A percentile compares a stretch with the other conserved stretches of the same genome.
phyloP scores from a whole-genome alignment of 352 stramenopile species.

The Pythium sukuiense region DNA sequence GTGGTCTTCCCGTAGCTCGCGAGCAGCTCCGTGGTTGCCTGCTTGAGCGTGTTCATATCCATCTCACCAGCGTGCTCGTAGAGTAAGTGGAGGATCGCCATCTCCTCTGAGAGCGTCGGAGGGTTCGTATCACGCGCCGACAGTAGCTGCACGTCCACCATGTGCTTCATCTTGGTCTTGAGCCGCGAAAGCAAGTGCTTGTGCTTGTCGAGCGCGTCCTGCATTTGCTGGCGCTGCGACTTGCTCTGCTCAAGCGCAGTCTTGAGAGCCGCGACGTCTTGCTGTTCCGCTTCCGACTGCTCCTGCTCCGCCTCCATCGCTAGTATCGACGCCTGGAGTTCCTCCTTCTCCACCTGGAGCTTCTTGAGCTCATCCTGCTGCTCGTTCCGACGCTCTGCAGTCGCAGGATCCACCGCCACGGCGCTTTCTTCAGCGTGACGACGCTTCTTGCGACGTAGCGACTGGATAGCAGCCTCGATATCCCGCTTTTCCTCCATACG shows the following conservation, averaged over 20 bases:
- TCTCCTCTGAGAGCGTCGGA: constrained; percentile 49
- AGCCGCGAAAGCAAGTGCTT: constrained; percentile 40
- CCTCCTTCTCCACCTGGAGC: constrained; percentile 47
- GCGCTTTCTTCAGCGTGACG: constrained; percentile 3
- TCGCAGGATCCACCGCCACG: constrained; percentile 5
- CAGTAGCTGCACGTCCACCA: constrained; percentile 58
- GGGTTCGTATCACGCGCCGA: constrained; percentile 33
- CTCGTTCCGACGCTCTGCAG: constrained; percentile 1
- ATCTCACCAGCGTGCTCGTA: constrained; percentile 64
- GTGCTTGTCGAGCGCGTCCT: constrained; percentile 37
- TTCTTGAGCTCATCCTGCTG: constrained; percentile 32
- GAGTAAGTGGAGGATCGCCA: constrained; percentile 61
- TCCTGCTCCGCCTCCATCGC: constrained; percentile 38
- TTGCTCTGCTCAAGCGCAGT: constrained; percentile 27
- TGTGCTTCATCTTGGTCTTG: constrained; percentile 66
- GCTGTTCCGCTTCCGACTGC: constrained; percentile 38
- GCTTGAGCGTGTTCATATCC: constrained; percentile 63
- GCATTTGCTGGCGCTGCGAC: constrained; percentile 3
- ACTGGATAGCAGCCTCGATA: constrained; percentile 55
- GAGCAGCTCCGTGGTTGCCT: constrained; percentile 43
- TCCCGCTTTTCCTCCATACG: constrained; percentile 60
- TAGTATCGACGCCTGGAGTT: constrained; percentile 48
- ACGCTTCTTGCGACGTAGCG: constrained; percentile 46
- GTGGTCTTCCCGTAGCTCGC: constrained; percentile 43
- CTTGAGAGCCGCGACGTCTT: constrained; percentile 33